A percentile compares a stretch with the other conserved stretches of the same genome.
phyloP scores from a whole-genome alignment of 2,329 filamentous ascomycete genomes.

The Cordyceps militaris region DNA sequence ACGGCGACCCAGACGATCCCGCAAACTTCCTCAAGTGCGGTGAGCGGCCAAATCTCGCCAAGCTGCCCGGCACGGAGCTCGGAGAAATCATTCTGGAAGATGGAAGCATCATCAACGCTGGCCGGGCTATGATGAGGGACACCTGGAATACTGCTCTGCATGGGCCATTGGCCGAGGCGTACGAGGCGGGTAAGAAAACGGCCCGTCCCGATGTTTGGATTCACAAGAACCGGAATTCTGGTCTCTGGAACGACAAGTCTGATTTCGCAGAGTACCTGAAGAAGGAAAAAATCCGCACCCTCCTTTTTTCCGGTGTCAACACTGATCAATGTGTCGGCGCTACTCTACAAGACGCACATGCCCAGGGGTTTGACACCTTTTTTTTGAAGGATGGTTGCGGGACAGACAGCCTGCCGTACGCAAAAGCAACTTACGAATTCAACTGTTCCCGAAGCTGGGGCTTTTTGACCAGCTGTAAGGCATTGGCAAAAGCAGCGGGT shows the following conservation, averaged over 20 bases:
- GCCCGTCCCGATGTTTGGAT: slow-evolving; percentile 38
- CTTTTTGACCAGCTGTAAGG: slow-evolving; percentile 10
- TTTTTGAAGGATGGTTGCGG: slow-evolving; percentile 48
- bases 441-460: background rate
- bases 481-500: background rate
- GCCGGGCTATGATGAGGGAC: slow-evolving; percentile 42
- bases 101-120: slow-evolving; percentile 16
- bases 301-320: slow-evolving; percentile 53
- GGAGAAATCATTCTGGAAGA: slow-evolving; percentile 27
- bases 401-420: slow-evolving; percentile 32
- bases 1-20: background rate
- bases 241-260: slow-evolving; percentile 31
- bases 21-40: background rate
- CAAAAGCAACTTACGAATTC: background rate
- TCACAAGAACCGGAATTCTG: slow-evolving; percentile 52
- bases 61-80: slow-evolving; percentile 28
- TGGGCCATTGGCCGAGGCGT: slow-evolving; percentile 31
- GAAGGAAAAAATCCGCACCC: slow-evolving; percentile 34
- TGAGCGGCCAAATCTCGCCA: background rate
- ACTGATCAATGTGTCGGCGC: slow-evolving; percentile 55
- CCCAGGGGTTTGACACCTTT: slow-evolving; percentile 48
- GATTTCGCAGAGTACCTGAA: slow-evolving; percentile 24
- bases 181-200: slow-evolving; percentile 26
- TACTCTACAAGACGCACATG: slow-evolving; percentile 48
- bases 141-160: slow-evolving; percentile 51